phyloP scores from a whole-genome alignment of 345 rosid species.

The Anastatica hierochuntica region DNA sequence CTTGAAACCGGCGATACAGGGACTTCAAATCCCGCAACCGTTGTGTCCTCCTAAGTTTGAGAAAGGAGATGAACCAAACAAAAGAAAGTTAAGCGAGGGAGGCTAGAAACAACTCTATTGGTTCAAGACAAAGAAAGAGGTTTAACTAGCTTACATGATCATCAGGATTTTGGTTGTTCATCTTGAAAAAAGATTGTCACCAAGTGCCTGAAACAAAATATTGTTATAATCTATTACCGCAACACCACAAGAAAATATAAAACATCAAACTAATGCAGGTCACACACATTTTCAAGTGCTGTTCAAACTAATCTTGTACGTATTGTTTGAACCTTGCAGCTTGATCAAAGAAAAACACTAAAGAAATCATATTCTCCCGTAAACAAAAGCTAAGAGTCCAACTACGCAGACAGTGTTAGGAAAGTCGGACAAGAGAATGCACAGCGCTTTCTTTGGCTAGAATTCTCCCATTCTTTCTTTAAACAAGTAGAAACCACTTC shows the following conservation, averaged over 20 bases:
- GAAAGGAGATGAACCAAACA: not conserved
- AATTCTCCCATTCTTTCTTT: not conserved
- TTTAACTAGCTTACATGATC: conserved; percentile 42
- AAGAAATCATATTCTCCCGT: not conserved
- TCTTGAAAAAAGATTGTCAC: conserved; percentile 24
- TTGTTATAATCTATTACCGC: not conserved
- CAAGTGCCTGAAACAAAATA: conserved; percentile 13
- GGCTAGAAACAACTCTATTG: not conserved
- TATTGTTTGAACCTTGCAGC: not conserved
- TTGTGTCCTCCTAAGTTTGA: conserved; percentile 55
- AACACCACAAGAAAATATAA: not conserved
- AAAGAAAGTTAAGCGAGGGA: not conserved
- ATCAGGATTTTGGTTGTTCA: conserved; percentile 46
- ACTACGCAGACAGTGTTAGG: not conserved
- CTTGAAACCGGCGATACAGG: conserved; percentile 89
- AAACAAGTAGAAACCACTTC: too few species aligned
- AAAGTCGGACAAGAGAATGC: conserved; percentile 5
- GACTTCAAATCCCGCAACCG: conserved; percentile 80
- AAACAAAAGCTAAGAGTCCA: not conserved
- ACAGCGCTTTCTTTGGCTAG: conserved; percentile 2
- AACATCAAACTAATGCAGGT: not conserved
- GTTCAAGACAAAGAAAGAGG: not conserved
- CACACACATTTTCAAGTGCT: not conserved
- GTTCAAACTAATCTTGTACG: not conserved
- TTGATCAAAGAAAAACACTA: not conserved